Evolutionary conservation across 495 filamentous ascomycete genomes (phyloP).

Genomic region (Cercophora sp.): DNA sequence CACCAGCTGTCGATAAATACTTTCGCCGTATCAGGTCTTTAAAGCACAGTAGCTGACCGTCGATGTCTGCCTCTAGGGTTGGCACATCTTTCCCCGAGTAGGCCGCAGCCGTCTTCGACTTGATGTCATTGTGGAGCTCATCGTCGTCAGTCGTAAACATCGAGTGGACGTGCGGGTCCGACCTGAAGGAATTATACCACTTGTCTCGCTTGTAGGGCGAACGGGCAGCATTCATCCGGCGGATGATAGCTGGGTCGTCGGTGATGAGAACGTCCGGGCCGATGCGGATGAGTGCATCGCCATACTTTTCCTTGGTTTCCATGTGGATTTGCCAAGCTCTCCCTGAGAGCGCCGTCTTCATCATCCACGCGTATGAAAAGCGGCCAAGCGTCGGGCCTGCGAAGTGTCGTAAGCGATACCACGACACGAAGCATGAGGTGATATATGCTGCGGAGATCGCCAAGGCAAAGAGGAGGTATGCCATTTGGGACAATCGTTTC

Average conservation of each 20-base stretch:
- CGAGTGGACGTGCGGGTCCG: background rate
- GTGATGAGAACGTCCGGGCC: background rate
- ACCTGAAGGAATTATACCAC: background rate
- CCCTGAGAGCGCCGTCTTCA: background rate
- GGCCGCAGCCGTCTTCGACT: background rate
- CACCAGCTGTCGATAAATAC: constrained; percentile 30
- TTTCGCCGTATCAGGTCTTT: constrained; percentile 33
- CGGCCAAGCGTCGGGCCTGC: background rate
- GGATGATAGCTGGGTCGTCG: background rate
- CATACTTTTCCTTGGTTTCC: background rate
- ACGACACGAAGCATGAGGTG: background rate
- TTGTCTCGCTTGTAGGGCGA: background rate
- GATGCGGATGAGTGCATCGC: background rate
- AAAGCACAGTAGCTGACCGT: constrained; percentile 11
- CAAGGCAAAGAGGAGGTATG: too few species aligned
- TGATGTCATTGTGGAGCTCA: background rate
- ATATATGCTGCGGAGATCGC: too few species aligned
- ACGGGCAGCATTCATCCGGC: background rate
- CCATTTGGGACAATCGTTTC: too few species aligned
- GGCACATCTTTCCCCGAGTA: background rate
- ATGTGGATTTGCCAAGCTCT: background rate
- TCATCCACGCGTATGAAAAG: background rate
- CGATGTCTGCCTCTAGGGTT: background rate
- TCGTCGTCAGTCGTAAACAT: background rate
- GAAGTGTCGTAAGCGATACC: background rate